Base-by-base conservation (phyloP, 371 early-diverging fungal species). In the Mortierella sp. region DNA sequence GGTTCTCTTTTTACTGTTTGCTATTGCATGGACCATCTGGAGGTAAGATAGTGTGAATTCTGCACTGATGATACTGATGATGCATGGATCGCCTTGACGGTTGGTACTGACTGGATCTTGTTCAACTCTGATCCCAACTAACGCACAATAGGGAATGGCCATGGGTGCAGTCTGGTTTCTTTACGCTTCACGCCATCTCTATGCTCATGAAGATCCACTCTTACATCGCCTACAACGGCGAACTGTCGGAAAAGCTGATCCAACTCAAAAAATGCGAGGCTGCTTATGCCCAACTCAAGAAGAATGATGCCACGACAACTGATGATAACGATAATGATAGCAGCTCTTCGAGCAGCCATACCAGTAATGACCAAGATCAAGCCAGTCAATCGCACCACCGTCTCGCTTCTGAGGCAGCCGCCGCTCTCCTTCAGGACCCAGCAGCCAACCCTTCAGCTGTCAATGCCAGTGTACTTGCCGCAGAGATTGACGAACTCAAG, bases 171-270 rank as follows among this genome's bases (percentile, higher is more conserved):
- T 87, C 92, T 13, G 94, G 94, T 38, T 92, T 92, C 61, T 94
- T 96, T 72, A 87, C 90, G 0, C 82, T 96, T 58, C 98, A 98
- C 78, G 85, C 92, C 1, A 92, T 94, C 54, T 89, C 94, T 9
- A 95, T 96, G 91, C 83, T 96, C 81, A 94, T 96, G 95, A 98
- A 98, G 72, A 89, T 93, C 81, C 95, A 96, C 71, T 95, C 96
- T 14, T 97, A 97, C 67, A 88, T 88, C 8, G 80, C 85, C 39
- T 81, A 87, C 54, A 96, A 95, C 74, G 89, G 87, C 2, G 91
- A 91, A 27, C 80, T 91, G 16, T 86, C 89, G 2, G 82, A 88
- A 85, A 68, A 79, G 26, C 60, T 80, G 28, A 73, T 85, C 18
- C 73, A 73, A 52, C 72, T 82, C 16, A 66, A 81, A 7, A 81